Percentiles rank a stretch among this genome's conserved stretches.
Conservation (phyloP, 78 protist genomes). For the Dictyostelium capitatum region DNA sequence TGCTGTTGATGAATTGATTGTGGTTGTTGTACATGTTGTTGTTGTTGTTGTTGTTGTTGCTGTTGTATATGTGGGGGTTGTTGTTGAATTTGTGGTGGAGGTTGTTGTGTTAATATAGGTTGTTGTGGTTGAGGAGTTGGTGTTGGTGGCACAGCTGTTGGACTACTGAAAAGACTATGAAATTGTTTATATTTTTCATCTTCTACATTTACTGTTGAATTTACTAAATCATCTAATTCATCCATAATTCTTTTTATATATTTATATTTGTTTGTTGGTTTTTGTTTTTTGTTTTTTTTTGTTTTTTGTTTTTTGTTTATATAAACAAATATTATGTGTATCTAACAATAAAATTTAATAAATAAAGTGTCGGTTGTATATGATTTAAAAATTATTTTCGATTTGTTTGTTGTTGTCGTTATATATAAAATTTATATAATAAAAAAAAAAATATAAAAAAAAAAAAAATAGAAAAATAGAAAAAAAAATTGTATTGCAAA, state of each 20-base stretch:
- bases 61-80: not conserved
- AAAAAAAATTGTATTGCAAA: too few relatives aligned
- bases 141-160: not conserved
- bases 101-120: not conserved
- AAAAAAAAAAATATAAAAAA: too few relatives aligned
- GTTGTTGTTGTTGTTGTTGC: not conserved
- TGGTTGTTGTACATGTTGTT: not conserved
- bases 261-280: too few relatives aligned
- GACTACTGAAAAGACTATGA: not conserved
- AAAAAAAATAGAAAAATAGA: too few relatives aligned
- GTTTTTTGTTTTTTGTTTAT: too few relatives aligned
- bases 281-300: too few relatives aligned
- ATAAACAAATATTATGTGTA: too few relatives aligned
- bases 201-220: not conserved
- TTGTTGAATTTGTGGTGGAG: not conserved
- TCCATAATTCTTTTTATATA: not conserved
- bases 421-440: too few relatives aligned
- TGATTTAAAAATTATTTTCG: too few relatives aligned
- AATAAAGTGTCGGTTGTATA: too few relatives aligned
- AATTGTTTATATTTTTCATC: constrained; percentile 5
- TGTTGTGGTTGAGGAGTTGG: not conserved
- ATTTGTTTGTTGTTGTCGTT: too few relatives aligned
- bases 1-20: not conserved
- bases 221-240: constrained; percentile 7
- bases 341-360: too few relatives aligned